Evolutionary conservation across 441 rosid species (phyloP).

Genomic region (Omphalea diandra): DNA sequence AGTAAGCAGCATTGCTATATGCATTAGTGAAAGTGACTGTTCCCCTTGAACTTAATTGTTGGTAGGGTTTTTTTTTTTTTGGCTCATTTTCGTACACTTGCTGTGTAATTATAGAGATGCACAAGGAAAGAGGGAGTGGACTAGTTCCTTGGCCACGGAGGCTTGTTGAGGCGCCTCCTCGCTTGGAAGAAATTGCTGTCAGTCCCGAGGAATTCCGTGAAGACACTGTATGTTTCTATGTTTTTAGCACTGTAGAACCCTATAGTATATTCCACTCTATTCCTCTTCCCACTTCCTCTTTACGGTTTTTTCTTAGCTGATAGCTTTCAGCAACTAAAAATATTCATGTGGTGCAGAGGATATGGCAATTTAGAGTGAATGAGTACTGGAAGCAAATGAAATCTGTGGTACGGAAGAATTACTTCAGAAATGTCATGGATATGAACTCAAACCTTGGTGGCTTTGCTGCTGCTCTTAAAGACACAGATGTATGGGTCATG

Average conservation of each 20-base stretch:
- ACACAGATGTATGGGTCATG: slow-evolving; percentile 91
- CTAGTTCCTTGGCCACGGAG: slow-evolving; percentile 89
- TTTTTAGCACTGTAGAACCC: background rate
- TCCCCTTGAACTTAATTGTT: background rate
- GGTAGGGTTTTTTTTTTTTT: background rate
- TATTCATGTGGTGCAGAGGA: slow-evolving; percentile 47
- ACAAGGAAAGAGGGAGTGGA: slow-evolving; percentile 76
- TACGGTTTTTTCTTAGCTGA: background rate
- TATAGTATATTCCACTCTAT: background rate
- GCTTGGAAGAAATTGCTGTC: slow-evolving; percentile 79
- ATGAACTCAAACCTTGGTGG: slow-evolving; percentile 93
- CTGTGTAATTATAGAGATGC: slow-evolving; percentile 55
- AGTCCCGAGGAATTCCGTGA: slow-evolving; percentile 62
- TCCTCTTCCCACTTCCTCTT: background rate
- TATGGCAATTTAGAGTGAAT: slow-evolving; percentile 76
- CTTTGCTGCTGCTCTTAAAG: slow-evolving; percentile 78
- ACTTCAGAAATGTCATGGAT: slow-evolving; percentile 91
- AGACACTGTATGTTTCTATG: slow-evolving; percentile 61
- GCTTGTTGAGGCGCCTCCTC: slow-evolving; percentile 71
- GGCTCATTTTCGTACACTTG: background rate
- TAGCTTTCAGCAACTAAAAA: too few species aligned
- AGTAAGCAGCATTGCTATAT: slow-evolving; percentile 44
- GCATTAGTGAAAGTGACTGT: background rate
- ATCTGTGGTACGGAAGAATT: slow-evolving; percentile 59
- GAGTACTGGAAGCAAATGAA: slow-evolving; percentile 93